Evolutionary conservation across 1,139 yeast genomes (phyloP).

Genomic region (Pneumocystis murina): DNA sequence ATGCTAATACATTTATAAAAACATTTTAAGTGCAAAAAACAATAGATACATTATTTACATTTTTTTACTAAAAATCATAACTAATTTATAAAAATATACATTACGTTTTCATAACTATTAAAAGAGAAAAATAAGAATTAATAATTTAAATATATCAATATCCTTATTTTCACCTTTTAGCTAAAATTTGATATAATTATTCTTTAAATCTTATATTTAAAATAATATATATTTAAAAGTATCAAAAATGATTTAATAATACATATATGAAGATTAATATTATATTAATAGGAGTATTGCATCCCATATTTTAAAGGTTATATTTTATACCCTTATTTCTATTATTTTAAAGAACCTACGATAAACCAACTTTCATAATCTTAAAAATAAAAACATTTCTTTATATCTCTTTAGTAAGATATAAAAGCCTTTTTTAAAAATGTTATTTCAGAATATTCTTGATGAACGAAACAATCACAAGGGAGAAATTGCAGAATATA

Average conservation of each 20-base stretch:
- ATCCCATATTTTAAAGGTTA: background rate
- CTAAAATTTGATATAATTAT: background rate
- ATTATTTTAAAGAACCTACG: background rate
- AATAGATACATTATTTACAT: background rate
- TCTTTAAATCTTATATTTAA: background rate
- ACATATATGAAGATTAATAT: background rate
- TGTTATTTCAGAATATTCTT: background rate
- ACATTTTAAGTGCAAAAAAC: background rate
- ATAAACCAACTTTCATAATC: background rate
- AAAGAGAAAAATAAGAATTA: background rate
- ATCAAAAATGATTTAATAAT: background rate
- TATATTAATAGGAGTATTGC: background rate
- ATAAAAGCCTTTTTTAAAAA: background rate
- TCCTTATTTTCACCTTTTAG: background rate
- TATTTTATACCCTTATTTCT: background rate
- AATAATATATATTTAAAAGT: background rate
- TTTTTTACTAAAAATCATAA: background rate
- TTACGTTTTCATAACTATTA: background rate
- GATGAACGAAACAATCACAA: background rate
- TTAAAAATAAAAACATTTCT: background rate
- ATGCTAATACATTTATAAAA: background rate
- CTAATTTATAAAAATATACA: background rate
- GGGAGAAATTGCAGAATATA: background rate
- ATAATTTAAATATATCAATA: background rate
- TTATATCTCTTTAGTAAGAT: background rate